phyloP scores from a whole-genome alignment of 306 rosid species.

The Pterocarpus macrocarpus region DNA sequence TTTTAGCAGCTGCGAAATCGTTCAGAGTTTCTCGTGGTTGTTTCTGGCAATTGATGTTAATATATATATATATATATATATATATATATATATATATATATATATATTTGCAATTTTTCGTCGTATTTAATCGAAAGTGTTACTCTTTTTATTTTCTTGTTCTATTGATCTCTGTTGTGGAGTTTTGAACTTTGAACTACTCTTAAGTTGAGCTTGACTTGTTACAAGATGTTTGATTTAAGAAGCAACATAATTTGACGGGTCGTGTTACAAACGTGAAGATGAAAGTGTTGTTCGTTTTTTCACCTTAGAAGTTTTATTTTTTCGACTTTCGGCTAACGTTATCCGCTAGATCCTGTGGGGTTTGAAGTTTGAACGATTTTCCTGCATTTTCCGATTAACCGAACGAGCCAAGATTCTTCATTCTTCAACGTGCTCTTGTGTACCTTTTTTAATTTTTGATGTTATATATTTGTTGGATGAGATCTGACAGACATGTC shows the following conservation, averaged over 20 bases:
- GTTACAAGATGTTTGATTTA: background rate
- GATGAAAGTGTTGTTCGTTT: too few species aligned
- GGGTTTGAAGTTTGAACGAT: background rate
- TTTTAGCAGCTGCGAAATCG: conserved; percentile 57
- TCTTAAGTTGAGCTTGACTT: too few species aligned
- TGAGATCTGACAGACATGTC: conserved; percentile 49
- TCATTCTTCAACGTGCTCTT: conserved; percentile 14
- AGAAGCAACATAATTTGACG: background rate
- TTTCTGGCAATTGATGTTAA: conserved; percentile 38
- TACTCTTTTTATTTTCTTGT: background rate
- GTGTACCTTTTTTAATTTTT: background rate
- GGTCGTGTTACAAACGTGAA: too few species aligned
- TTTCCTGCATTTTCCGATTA: background rate
- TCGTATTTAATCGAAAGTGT: background rate
- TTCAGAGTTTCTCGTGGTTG: conserved; percentile 52
- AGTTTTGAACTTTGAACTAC: background rate
- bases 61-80: background rate
- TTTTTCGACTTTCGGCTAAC: background rate
- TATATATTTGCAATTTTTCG: background rate
- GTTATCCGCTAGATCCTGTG: conserved; percentile 4
- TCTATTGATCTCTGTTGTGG: background rate
- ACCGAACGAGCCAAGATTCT: background rate
- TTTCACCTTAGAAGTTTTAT: background rate
- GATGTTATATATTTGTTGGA: conserved; percentile 13
- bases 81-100: conserved; percentile 9